phyloP scores from a whole-genome alignment of 306 rosid species.

The Rosa multiflora region DNA sequence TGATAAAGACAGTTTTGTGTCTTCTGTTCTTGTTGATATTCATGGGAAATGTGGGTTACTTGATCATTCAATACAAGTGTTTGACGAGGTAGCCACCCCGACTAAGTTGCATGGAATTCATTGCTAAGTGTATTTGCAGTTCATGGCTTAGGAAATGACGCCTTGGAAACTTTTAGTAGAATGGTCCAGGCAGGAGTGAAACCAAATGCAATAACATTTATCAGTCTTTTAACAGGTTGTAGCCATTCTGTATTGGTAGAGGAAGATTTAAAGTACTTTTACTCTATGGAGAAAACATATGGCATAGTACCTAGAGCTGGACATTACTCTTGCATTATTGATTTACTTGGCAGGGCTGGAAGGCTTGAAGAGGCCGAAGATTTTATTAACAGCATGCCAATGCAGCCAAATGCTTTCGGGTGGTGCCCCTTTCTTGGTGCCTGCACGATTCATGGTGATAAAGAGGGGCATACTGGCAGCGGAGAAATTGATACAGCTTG shows the following conservation, averaged over 20 bases:
- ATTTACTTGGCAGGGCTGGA: conserved; percentile 55
- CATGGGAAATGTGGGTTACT: conserved; percentile 57
- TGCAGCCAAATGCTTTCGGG: conserved; percentile 58
- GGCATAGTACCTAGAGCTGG: conserved; percentile 51
- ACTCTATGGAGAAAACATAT: conserved; percentile 47
- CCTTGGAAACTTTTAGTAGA: conserved; percentile 28
- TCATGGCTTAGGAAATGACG: conserved; percentile 55
- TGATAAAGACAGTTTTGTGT: conserved; percentile 44
- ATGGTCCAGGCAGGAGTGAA: conserved; percentile 42
- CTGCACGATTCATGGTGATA: conserved; percentile 49
- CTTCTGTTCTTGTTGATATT: conserved; percentile 53
- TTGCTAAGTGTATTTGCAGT: conserved; percentile 46
- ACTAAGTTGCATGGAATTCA: conserved; percentile 48
- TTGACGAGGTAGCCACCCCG: conserved; percentile 35
- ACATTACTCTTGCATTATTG: conserved; percentile 54
- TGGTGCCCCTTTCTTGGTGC: conserved; percentile 64
- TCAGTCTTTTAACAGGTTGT: conserved; percentile 51
- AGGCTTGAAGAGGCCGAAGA: conserved; percentile 52
- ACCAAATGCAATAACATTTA: conserved; percentile 52
- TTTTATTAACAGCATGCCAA: conserved; percentile 49
- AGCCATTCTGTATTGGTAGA: conserved; percentile 55
- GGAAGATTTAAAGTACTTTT: conserved; percentile 48
- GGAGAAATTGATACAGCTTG: conserved; percentile 45
- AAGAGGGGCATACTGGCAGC: conserved; percentile 52
- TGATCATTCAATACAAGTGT: conserved; percentile 40